Evolutionary conservation across 345 rosid genomes (phyloP), one percentile per base, ranked within the genome.

Genomic region (Citrus hindsii): DNA sequence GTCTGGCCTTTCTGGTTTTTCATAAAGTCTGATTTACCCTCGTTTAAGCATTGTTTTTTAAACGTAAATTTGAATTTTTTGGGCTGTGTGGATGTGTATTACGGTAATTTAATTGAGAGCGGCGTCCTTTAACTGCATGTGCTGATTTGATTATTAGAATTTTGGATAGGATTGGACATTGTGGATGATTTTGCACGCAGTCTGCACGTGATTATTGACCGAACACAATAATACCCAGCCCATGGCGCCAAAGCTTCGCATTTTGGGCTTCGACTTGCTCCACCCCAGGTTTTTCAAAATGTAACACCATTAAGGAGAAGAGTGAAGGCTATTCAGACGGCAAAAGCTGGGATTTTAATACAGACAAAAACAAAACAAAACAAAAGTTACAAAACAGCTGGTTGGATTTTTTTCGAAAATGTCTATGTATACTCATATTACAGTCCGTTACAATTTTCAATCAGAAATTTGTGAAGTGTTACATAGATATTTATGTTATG

Each of bases 21-120:
- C 4, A 1, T 2, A 70, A 40, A 67, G 42, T 37, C 80, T 35
- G 32, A 62, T 55, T 53, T 78, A 58, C 65, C 71, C 79, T 67
- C 28, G 67, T 51, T 73, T 75, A 69, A 72, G 37, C 9, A 2
- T 30, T 2, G 25, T 14, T 7, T 61, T 42, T 42, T 30, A 32
- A 30, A 22, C 4, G 30, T 6, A 3, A 2, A 12, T 33, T 33
- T 24, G 30, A 53, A 27, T 46, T 33, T 75, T 28, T n/a, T 2
- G 21, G 0, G 24, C 6, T 0, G 9, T 18, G 21, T 2, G 9
- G 16, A 8, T 67, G 53, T n/a, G 64, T 27, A 37, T 24, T 25
- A 2, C 16, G 55, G 79, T 76, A 67, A 76, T 30, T 66, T 53
- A 7, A 6, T 2, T 0, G 0, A 14, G 7, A 5, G 73, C n/a